Percentiles rank a stretch among this genome's conserved stretches.
Conservation (phyloP, 495 filamentous ascomycete species). For the Beverwykella pulmonaria region DNA sequence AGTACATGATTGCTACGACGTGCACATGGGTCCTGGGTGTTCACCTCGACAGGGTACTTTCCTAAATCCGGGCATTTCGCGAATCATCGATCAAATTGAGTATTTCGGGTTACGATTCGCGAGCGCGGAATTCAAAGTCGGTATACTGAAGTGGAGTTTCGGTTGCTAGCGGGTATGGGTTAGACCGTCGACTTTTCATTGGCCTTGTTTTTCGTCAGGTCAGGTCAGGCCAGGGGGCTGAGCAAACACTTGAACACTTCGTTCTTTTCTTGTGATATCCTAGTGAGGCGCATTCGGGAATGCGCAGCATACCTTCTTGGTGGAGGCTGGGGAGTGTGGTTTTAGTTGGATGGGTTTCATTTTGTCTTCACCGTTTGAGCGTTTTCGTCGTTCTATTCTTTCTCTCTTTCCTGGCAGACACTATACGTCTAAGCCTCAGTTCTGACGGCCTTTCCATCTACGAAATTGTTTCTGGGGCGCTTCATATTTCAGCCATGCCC, state of each 20-base stretch:
- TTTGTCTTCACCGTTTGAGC: neutral
- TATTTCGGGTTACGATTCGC: neutral
- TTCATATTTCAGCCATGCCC: too few relatives aligned
- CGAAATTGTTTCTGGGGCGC: too few relatives aligned
- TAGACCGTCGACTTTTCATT: neutral
- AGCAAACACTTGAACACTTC: neutral
- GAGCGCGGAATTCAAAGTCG: neutral
- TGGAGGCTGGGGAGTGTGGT: neutral
- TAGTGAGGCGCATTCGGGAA: neutral
- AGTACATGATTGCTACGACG: constrained; percentile 24
- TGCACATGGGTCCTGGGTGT: constrained; percentile 31
- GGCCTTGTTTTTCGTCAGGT: too few relatives aligned
- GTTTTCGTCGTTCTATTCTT: neutral
- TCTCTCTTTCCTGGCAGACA: neutral
- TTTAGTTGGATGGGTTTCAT: neutral
- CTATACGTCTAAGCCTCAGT: neutral
- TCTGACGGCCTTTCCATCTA: neutral
- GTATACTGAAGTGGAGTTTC: neutral
- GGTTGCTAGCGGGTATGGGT: neutral
- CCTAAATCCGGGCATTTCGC: neutral
- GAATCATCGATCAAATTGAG: neutral
- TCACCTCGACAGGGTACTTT: neutral
- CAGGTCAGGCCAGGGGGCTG: neutral
- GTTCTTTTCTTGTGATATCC: neutral
- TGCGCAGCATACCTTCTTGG: neutral